phyloP scores from a whole-genome alignment of 208 protist species.

The Trypanosoma grayi region DNA sequence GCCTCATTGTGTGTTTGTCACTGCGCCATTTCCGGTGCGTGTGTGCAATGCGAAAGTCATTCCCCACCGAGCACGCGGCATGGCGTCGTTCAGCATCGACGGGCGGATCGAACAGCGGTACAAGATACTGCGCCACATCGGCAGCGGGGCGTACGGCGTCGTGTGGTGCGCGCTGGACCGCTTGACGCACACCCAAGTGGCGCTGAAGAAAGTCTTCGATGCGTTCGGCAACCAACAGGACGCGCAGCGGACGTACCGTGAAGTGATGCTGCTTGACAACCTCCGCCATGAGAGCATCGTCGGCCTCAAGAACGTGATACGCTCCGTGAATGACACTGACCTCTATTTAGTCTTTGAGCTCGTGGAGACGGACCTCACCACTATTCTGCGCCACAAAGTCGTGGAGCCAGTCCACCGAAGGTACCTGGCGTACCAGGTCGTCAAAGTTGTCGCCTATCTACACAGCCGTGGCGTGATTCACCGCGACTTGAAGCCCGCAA shows the following conservation, averaged over 20 bases:
- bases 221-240: constrained; percentile 94
- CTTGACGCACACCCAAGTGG: constrained; percentile 78
- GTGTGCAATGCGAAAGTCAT: too few species aligned
- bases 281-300: constrained; percentile 93
- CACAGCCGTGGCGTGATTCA: constrained; percentile 89
- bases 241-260: constrained; percentile 94
- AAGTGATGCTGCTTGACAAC: constrained; percentile 95
- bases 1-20: neutral
- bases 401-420: constrained; percentile 93
- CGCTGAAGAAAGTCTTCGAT: constrained; percentile 97
- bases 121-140: constrained; percentile 92
- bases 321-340: constrained; percentile 96
- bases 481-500: constrained; percentile 93
- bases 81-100: constrained; percentile 85
- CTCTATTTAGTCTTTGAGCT: constrained; percentile 98
- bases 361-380: constrained; percentile 92
- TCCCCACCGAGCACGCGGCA: too few species aligned
- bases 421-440: constrained; percentile 95
- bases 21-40: too few species aligned
- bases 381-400: constrained; percentile 95
- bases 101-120: constrained; percentile 92
- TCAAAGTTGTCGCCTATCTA: constrained; percentile 94
- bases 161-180: constrained; percentile 94
- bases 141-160: constrained; percentile 95
- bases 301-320: constrained; percentile 93